Evolutionary conservation across 768 basidiomycete genomes (phyloP).

Genomic region (Glaciozyma martinii): DNA sequence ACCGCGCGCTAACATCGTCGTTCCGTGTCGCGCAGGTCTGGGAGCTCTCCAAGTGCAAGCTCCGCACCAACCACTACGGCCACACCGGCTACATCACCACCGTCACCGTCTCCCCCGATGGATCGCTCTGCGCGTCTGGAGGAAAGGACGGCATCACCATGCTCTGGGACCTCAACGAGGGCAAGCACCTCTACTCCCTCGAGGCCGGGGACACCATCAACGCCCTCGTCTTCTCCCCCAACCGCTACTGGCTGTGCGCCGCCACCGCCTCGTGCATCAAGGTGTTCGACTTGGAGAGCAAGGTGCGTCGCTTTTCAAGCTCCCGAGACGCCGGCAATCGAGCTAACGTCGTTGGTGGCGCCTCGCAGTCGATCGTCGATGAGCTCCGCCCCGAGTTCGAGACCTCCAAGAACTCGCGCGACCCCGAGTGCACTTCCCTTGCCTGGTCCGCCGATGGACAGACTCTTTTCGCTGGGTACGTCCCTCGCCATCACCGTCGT

Average conservation of each 20-base stretch:
- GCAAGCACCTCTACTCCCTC: conserved; percentile 99
- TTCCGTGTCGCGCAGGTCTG: conserved; percentile 60
- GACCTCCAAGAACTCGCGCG: conserved; percentile 56
- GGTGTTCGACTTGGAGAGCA: conserved; percentile 99
- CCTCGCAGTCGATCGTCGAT: conserved; percentile 78
- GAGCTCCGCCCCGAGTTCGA: conserved; percentile 96
- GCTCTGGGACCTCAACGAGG: conserved; percentile 97
- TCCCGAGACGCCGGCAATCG: background rate
- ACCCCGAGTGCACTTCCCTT: conserved; percentile 78
- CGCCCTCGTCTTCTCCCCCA: conserved; percentile 97
- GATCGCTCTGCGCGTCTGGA: conserved; percentile 95
- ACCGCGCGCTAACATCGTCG: conserved; percentile 23
- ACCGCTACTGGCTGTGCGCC: conserved; percentile 99
- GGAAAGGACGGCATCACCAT: conserved; percentile 99
- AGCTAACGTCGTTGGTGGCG: conserved; percentile 35
- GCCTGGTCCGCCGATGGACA: conserved; percentile 97
- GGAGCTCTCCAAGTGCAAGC: conserved; percentile 99
- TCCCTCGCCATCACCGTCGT: background rate
- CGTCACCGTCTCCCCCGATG: conserved; percentile 95
- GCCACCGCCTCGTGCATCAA: conserved; percentile 95
- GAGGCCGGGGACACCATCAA: conserved; percentile 98
- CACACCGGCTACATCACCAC: conserved; percentile 99
- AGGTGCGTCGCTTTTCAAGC: conserved; percentile 51
- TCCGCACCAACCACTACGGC: conserved; percentile 99
- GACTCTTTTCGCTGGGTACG: conserved; percentile 77